phyloP scores from a whole-genome alignment of 1,139 yeast species.

The Candida buenavistaensis region DNA sequence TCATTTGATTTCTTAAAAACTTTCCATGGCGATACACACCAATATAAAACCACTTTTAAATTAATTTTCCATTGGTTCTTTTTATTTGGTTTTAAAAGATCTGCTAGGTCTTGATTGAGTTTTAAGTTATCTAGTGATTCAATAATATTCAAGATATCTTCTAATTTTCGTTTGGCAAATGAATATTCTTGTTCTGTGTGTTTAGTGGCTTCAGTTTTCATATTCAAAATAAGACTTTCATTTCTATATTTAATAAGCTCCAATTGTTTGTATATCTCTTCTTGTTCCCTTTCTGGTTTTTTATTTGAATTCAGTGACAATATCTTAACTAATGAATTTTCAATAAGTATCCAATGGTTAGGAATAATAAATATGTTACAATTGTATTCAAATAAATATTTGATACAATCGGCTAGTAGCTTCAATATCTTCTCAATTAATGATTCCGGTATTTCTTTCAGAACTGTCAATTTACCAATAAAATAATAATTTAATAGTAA shows the following conservation, averaged over 20 bases:
- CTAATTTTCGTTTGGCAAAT: slow-evolving; percentile 29
- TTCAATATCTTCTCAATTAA: slow-evolving; percentile 24
- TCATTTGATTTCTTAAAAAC: slow-evolving; percentile 29
- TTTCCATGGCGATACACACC: slow-evolving; percentile 51
- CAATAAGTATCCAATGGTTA: slow-evolving; percentile 64
- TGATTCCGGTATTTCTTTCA: slow-evolving; percentile 10
- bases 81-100: slow-evolving; percentile 26
- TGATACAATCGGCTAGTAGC: slow-evolving; percentile 34
- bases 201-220: slow-evolving; percentile 17
- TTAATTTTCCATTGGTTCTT: slow-evolving; percentile 38
- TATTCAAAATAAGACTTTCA: slow-evolving; percentile 65
- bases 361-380: slow-evolving; percentile 80
- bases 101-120: slow-evolving; percentile 32
- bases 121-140: slow-evolving; percentile 34
- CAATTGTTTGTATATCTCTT: slow-evolving; percentile 49
- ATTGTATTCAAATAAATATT: slow-evolving; percentile 56
- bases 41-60: slow-evolving; percentile 40
- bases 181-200: slow-evolving; percentile 12
- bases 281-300: slow-evolving; percentile 29
- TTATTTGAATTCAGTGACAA: slow-evolving; percentile 35
- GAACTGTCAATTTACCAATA: slow-evolving; percentile 21
- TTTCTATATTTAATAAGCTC: slow-evolving; percentile 66
- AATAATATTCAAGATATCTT: slow-evolving; percentile 34
- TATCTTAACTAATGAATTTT: slow-evolving; percentile 40
- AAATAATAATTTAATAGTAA: slow-evolving; percentile 44